phyloP scores from a whole-genome alignment of 495 filamentous ascomycete species.

The Annulohypoxylon nitens region DNA sequence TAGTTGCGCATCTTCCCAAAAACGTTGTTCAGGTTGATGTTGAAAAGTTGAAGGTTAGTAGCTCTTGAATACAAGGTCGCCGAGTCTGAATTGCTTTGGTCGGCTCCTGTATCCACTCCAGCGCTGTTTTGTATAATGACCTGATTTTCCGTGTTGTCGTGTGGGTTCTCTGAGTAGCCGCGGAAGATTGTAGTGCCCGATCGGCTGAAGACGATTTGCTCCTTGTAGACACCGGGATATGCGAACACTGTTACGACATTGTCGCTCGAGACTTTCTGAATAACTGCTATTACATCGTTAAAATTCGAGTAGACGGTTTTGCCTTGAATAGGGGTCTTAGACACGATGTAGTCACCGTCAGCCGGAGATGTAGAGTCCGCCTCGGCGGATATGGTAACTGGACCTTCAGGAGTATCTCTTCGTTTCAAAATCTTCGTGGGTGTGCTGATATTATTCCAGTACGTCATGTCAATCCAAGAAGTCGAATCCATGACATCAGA shows the following conservation, averaged over 20 bases:
- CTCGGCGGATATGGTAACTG: not conserved
- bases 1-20: constrained; percentile 43
- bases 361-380: constrained; percentile 40
- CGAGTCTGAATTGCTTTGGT: constrained; percentile 48
- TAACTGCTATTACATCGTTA: constrained; percentile 24
- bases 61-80: constrained; percentile 48
- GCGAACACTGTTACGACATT: constrained; percentile 45
- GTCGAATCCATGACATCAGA: constrained; percentile 15
- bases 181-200: constrained; percentile 50
- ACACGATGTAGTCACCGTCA: constrained; percentile 47
- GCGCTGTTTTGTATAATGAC: constrained; percentile 42
- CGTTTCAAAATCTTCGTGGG: not conserved
- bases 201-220: constrained; percentile 51
- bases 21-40: constrained; percentile 45
- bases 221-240: constrained; percentile 50
- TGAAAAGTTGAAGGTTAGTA: constrained; percentile 37
- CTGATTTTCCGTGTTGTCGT: constrained; percentile 43
- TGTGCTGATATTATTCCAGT: constrained; percentile 3
- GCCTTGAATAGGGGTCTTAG: constrained; percentile 47
- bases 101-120: constrained; percentile 48
- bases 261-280: constrained; percentile 25
- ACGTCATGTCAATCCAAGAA: constrained; percentile 7
- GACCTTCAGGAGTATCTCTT: not conserved
- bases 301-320: constrained; percentile 46
- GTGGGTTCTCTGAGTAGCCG: constrained; percentile 46